Base-by-base conservation (phyloP, 805 yeast genomes). In the Torulaspora quercuum region DNA sequence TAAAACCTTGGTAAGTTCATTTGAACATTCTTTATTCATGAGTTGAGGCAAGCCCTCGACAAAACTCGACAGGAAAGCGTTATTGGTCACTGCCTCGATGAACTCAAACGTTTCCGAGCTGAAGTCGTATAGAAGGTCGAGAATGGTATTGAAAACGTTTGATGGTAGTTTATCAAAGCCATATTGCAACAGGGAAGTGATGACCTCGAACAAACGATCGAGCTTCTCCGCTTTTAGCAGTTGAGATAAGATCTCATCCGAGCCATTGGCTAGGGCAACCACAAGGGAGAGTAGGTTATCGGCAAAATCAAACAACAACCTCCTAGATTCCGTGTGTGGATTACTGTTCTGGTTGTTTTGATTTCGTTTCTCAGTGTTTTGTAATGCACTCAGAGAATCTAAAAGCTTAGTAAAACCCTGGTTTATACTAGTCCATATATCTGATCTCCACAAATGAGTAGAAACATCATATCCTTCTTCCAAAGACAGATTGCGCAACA, bases 381-480 rank as follows among this genome's bases (percentile, higher is more conserved):
- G 55, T 38, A 74, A 52, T 42, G 65, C 69, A 15, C 64, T 57
- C 28, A 80, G 65, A 0, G 86, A 75, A 1, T 54, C 57, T 23
- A 66, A 56, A 15, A 78, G 70, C 44, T 79, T 79, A 1, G 57
- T 56, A 28, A 85, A 62, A 2, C 79, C 73, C 4, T 57, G 45
- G 30, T 70, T 73, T 25, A 87, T 69, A 17, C 73, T 63, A 0
- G 73, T 67, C 83, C 95, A 80, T 26, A 90, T 76, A 44, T 82
- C 78, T 11, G 78, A 76, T 55, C 97, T 75, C 84, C 94, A 82
- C 36, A 84, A 58, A 57, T 75, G 76, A 13, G 76, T 73, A 17
- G 87, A 77, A 23, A 86, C 73, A 45, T 86, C 95, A 49, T 85
- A 80, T 13, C 96, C 97, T 61, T 88, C 95, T 53, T 86, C 95